Evolutionary conservation across 2,329 filamentous ascomycete genomes (phyloP).

Genomic region (Oidium heveae): DNA sequence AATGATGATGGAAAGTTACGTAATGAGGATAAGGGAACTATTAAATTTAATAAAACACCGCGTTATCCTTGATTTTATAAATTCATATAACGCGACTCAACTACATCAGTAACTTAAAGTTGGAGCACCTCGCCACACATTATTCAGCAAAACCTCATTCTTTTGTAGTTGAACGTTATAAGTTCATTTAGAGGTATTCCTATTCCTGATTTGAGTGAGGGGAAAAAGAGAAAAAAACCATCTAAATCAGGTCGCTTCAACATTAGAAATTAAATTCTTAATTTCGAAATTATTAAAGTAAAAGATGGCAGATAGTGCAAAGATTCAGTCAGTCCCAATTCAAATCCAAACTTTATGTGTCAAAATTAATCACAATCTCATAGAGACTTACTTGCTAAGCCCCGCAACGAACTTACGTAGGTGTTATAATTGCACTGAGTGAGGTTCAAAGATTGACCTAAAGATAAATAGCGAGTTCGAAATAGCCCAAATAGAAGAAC

Average conservation of each 20-base stretch:
- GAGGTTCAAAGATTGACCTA: slow-evolving; percentile 8
- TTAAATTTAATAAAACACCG: too few species aligned
- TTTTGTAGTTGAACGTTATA: not conserved
- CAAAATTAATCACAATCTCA: slow-evolving; percentile 5
- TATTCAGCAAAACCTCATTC: too few species aligned
- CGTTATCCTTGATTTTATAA: too few species aligned
- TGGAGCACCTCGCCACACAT: too few species aligned
- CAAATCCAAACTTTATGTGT: not conserved
- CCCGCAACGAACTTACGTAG: slow-evolving; percentile 76
- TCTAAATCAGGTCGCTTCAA: too few species aligned
- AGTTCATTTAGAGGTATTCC: not conserved
- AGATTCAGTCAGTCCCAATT: not conserved
- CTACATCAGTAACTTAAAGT: too few species aligned
- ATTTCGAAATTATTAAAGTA: too few species aligned
- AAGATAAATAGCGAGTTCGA: slow-evolving; percentile 50
- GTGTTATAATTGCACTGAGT: slow-evolving; percentile 15
- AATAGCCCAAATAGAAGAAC: slow-evolving; percentile 54
- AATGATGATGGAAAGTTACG: too few species aligned
- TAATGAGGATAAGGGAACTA: too few species aligned
- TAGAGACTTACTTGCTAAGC: slow-evolving; percentile 75
- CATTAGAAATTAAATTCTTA: too few species aligned
- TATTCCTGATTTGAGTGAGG: not conserved
- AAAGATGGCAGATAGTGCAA: not conserved
- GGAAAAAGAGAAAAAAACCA: too few species aligned
- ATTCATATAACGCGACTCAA: too few species aligned